Base-by-base conservation (phyloP, 805 yeast genomes). In the Myxozyma neotropica region DNA sequence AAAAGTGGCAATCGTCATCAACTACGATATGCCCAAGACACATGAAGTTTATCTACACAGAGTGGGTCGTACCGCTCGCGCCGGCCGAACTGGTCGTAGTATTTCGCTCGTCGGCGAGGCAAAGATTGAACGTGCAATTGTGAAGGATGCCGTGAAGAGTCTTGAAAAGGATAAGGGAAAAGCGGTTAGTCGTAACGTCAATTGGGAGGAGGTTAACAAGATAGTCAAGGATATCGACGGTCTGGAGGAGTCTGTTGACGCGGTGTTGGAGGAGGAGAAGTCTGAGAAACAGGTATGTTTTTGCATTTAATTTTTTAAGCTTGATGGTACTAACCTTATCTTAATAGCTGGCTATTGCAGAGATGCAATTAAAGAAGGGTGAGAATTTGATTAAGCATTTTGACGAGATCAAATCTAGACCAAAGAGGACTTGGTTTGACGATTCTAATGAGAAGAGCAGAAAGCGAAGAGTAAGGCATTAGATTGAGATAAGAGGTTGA, bases 11-110 rank as follows among this genome's bases (percentile, higher is more conserved):
- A 85, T 87, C 60, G 99, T 94, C 48, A 82, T 94, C 70, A 94
- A 94, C 75, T 94, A 81, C 74, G 99, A 94, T 71, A 89, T 94
- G 95, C 99, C 99, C 52, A 89, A 89, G 73, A 80, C 88, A 31
- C 86, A 88, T 70, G 99, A 94, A 66, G 82, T 93, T 39, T 94
- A 94, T 74, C 79, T 94, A 69, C 99, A 94, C 77, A 88, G 99
- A 80, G 97, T 94, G 61, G 99, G 99, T 76, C 89, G 99, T 81
- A 94, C 98, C 56, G 99, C 99, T 8, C 89, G 99, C 83, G 99
- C 97, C 53, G 98, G 98, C 21, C 84, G 98, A 75, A 89, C 88
- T 55, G 99, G 99, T 81, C 83, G 83, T 57, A 88, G 97, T 46
- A 87, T 94, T 42, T 86, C 97, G 1, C 85, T 94, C 74, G 99